Conservation (phyloP, 2,329 filamentous ascomycete species). For the Xylariaceae sp. region DNA sequence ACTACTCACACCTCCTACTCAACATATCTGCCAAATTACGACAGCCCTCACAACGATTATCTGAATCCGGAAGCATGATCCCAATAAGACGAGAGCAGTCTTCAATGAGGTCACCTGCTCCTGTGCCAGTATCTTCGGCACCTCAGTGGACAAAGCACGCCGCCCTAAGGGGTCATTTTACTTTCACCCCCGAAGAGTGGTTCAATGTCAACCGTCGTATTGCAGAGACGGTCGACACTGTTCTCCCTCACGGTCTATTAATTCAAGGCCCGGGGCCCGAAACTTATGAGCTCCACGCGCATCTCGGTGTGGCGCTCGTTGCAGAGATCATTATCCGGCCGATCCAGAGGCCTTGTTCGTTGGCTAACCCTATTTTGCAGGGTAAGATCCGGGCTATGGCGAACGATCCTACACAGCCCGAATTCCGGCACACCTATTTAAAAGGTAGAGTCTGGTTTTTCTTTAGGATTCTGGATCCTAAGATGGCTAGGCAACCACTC, state of each 20-base stretch:
- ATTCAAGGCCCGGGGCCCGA: slow-evolving; percentile 23
- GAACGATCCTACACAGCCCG: slow-evolving; percentile 13
- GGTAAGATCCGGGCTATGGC: slow-evolving; percentile 23
- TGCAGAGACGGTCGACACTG: slow-evolving; percentile 25
- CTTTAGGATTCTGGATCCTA: slow-evolving; percentile 27
- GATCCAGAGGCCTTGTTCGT: slow-evolving; percentile 19
- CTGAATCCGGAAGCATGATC: background rate
- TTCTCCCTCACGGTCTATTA: slow-evolving; percentile 14
- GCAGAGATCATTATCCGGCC: slow-evolving; percentile 26
- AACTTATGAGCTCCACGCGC: slow-evolving; percentile 27
- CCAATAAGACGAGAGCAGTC: background rate
- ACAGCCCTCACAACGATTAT: no score
- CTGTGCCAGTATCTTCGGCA: background rate
- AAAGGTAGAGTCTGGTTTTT: slow-evolving; percentile 32
- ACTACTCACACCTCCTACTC: no score
- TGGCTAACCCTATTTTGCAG: slow-evolving; percentile 24
- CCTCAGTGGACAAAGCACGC: slow-evolving; percentile 2
- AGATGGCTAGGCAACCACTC: slow-evolving; percentile 21
- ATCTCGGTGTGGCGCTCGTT: slow-evolving; percentile 28
- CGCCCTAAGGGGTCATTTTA: background rate
- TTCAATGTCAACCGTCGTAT: slow-evolving; percentile 31
- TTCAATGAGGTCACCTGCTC: no score
- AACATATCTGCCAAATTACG: no score
- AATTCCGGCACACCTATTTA: slow-evolving; percentile 27
- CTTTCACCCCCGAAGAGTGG: slow-evolving; percentile 18